phyloP scores from a whole-genome alignment of 2,329 filamentous ascomycete species.

The Claviceps monticola region DNA sequence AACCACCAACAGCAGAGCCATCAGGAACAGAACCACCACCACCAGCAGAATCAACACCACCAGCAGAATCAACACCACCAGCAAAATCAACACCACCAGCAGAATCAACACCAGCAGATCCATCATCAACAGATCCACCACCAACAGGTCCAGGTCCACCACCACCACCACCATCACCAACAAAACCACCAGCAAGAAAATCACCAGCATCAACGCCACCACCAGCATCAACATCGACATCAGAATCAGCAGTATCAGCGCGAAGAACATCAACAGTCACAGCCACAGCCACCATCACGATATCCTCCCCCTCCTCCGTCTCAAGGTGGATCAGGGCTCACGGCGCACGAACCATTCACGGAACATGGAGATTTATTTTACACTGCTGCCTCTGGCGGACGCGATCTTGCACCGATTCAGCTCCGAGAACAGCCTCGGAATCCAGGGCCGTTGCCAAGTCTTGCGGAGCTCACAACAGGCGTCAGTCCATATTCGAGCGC shows the following conservation, averaged over 20 bases:
- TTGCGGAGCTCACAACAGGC: conserved; percentile 50
- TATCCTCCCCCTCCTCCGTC: conserved; percentile 19
- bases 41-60: conserved; percentile 9
- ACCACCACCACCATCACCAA: conserved; percentile 9
- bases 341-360: conserved; percentile 13
- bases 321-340: conserved; percentile 9
- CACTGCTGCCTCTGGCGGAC: conserved; percentile 24
- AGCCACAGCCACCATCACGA: conserved; percentile 14
- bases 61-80: conserved; percentile 16
- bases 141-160: conserved; percentile 19
- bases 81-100: background rate
- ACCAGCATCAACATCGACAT: background rate
- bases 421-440: conserved; percentile 23
- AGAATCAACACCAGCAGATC: background rate
- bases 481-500: conserved; percentile 47
- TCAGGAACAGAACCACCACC: background rate
- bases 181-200: no score
- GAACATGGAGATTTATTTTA: conserved; percentile 18
- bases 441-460: conserved; percentile 40
- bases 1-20: conserved; percentile 12
- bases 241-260: background rate
- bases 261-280: background rate
- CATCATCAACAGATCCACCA: background rate
- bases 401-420: conserved; percentile 40
- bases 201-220: background rate